Evolutionary conservation across 73 alveolate genomes (phyloP), one percentile per base, ranked within the genome.

Genomic region (Loxodes magnus): DNA sequence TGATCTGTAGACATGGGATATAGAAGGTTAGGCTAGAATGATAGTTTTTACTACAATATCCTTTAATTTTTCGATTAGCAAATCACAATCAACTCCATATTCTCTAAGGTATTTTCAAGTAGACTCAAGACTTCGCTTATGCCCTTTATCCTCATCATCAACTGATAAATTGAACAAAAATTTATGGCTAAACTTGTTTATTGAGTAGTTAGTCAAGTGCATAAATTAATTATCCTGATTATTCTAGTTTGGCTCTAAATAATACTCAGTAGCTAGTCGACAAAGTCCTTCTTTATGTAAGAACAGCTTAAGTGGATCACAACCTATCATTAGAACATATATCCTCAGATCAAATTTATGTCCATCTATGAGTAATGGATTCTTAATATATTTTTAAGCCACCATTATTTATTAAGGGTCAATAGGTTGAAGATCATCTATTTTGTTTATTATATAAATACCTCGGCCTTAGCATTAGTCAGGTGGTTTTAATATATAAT

Each of bases 251-350:
- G 96, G 92, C 37, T 71, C 68, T 33, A 57, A 66, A 62, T 86
- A 93, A 37, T 80, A 90, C 3, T 66, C 96, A 24, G 91, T 72
- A 51, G 96, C 69, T 56, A 89, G 76, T 22, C 97, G 72, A 7
- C 93, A 96, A 36, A 90, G 71, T 3, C 99, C 99, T 64, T 90
- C 99, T 52, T 79, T 51, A 68, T 86, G 82, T 19, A 94, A 58
- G 62, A 73, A 94, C 3, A 88, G 91, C 43, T 74, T 41, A 25
- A 83, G 50, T n/a, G 97, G 97, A 17, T 80, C 75, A 17, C 77
- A 70, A n/a, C 90, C 77, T 10, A 88, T 81, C 16, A 90, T 77
- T 2, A 94, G 74, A 10, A 94, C 95, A 53, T 87, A 94, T 6
- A 90, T 16, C 53, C 94, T 65, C 48, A 94, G 51, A 38, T 87